Conservation (phyloP, 805 yeast species). For the Cyberlindnera nakhonratchasimensis region DNA sequence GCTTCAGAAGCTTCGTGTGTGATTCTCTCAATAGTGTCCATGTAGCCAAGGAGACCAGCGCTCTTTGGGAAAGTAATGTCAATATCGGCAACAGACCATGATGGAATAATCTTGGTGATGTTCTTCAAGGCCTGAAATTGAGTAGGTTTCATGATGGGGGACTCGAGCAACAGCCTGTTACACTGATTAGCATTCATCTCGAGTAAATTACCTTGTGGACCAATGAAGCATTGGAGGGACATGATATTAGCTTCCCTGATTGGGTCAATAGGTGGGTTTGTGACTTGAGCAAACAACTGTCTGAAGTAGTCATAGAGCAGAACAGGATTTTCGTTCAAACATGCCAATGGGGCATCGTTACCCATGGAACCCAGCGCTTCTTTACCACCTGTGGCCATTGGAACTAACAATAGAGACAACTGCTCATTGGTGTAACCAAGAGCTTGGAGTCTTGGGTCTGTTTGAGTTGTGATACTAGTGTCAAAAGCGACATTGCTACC, state of each 20-base stretch:
- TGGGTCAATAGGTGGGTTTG: conserved; percentile 98
- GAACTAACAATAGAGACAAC: conserved; percentile 74
- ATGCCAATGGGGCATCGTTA: conserved; percentile 93
- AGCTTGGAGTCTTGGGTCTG: conserved; percentile 80
- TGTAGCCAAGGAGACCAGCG: conserved; percentile 85
- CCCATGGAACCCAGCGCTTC: conserved; percentile 99
- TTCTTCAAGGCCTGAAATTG: conserved; percentile 75
- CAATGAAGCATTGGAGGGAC: conserved; percentile 95
- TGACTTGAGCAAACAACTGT: conserved; percentile 95
- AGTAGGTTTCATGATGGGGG: conserved; percentile 74
- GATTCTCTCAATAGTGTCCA: conserved; percentile 77
- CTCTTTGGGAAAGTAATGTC: conserved; percentile 85
- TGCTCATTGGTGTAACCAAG: conserved; percentile 96
- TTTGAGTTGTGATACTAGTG: conserved; percentile 44
- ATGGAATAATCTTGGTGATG: conserved; percentile 72
- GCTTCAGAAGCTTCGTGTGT: conserved; percentile 87
- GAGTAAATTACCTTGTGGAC: conserved; percentile 95
- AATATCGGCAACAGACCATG: conserved; percentile 78
- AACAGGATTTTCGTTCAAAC: conserved; percentile 89
- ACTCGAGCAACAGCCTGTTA: conserved; percentile 74
- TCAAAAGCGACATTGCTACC: conserved; percentile 26
- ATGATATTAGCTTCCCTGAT: conserved; percentile 94
- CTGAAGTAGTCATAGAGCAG: conserved; percentile 90
- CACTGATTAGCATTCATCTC: conserved; percentile 93
- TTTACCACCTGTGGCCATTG: conserved; percentile 90